Conservation (phyloP, 805 yeast species). For the Wickerhamomyces sydowiorum region DNA sequence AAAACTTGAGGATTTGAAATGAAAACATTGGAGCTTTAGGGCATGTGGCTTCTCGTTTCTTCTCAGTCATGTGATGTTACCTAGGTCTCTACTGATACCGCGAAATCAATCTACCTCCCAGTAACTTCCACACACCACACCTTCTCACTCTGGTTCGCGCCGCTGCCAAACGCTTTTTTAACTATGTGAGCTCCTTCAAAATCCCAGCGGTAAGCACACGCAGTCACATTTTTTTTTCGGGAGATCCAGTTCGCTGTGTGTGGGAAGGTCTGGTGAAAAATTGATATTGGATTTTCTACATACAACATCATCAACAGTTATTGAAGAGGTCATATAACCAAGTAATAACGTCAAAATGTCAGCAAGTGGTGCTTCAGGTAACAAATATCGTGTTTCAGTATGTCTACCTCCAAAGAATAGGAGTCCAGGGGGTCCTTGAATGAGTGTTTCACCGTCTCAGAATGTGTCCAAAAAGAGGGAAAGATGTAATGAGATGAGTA, state of each 20-base stretch:
- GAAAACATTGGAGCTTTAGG: too few species aligned
- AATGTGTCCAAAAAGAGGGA: too few species aligned
- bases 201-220: too few species aligned
- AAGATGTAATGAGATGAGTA: too few species aligned
- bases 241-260: background rate
- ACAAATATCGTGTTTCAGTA: constrained; percentile 99
- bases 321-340: background rate
- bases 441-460: background rate
- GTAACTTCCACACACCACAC: background rate
- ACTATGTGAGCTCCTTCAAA: background rate
- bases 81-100: too few species aligned
- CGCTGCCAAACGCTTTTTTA: too few species aligned
- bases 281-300: background rate
- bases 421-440: background rate
- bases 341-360: constrained; percentile 50
- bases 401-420: constrained; percentile 33
- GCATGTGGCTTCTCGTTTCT: too few species aligned
- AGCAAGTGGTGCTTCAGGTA: constrained; percentile 97
- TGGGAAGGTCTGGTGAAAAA: constrained; percentile 1
- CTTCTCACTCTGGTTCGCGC: background rate
- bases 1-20: too few species aligned
- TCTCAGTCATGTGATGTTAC: too few species aligned
- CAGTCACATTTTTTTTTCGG: background rate
- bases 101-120: too few species aligned
- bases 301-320: background rate